These are phyloP conservation scores for Zygotorulaspora chibaensis DNA, from an alignment of 805 yeast genomes.

Conservation along the genomic window DNA sequence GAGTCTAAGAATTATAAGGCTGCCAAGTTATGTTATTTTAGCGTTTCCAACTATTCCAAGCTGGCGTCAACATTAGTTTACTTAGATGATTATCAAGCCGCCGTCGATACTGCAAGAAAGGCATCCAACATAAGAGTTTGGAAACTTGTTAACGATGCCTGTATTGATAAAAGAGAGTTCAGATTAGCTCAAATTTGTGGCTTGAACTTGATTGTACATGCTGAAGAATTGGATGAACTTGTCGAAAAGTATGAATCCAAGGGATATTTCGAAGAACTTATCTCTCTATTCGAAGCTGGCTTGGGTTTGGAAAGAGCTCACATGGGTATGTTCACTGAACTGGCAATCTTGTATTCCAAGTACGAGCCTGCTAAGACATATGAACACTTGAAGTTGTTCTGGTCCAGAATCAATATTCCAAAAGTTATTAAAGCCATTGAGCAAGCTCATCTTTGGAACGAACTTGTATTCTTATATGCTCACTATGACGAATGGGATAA, in stretches of 20 bases:
- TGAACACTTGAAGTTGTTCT: constrained; percentile 95
- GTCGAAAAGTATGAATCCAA: constrained; percentile 81
- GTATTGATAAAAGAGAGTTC: constrained; percentile 92
- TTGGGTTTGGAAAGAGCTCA: constrained; percentile 96
- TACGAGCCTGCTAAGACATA: constrained; percentile 85
- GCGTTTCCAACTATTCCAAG: constrained; percentile 89
- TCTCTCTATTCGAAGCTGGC: constrained; percentile 91
- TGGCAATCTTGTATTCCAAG: constrained; percentile 85
- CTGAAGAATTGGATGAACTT: constrained; percentile 90
- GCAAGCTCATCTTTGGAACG: constrained; percentile 92
- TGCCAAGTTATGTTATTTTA: constrained; percentile 81
- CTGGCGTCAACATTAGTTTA: constrained; percentile 95
- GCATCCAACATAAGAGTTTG: constrained; percentile 91
- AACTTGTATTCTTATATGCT: constrained; percentile 90
- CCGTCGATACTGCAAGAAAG: constrained; percentile 98
- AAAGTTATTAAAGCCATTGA: constrained; percentile 94
- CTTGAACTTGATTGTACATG: constrained; percentile 91
- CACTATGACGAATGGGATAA: constrained; percentile 99
- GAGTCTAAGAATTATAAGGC: constrained; percentile 82
- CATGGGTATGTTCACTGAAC: constrained; percentile 99
- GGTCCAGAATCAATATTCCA: constrained; percentile 98
- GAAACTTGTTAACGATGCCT: constrained; percentile 96
- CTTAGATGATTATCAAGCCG: constrained; percentile 88
- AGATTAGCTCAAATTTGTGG: constrained; percentile 98
- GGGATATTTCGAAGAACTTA: constrained; percentile 89